phyloP scores from a whole-genome alignment of 805 yeast species.

The Saccharomycodes ludwigii region DNA sequence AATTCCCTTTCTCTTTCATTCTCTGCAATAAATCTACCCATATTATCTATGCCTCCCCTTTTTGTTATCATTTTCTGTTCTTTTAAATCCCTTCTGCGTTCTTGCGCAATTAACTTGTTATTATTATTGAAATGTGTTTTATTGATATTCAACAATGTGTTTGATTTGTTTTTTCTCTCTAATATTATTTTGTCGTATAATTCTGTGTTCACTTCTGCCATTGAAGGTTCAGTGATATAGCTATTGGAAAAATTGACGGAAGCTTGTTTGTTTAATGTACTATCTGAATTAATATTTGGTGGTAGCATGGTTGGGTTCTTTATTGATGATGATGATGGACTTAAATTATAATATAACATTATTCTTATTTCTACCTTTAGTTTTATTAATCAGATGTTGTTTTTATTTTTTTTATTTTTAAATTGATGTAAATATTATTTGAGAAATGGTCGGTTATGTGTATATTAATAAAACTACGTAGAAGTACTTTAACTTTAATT shows the following conservation, averaged over 20 bases:
- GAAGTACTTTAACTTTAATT: no score
- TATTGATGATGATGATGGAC: no score
- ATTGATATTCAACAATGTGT: conserved; percentile 7
- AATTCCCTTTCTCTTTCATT: conserved; percentile 12
- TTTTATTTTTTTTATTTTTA: no score
- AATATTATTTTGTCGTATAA: conserved; percentile 3
- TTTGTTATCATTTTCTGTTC: conserved; percentile 5
- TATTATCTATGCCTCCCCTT: conserved; percentile 17
- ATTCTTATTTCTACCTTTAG: no score
- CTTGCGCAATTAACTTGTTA: conserved; percentile 4
- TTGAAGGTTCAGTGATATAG: conserved; percentile 1
- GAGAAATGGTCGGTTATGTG: no score
- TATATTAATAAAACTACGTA: no score
- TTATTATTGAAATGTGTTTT: conserved; percentile 1
- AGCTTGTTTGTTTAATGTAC: neutral
- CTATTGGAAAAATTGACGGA: neutral
- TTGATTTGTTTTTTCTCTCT: conserved; percentile 5
- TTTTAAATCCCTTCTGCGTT: conserved; percentile 4
- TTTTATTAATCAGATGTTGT: no score
- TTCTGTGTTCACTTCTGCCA: neutral
- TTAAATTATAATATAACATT: no score
- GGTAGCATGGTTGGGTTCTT: no score
- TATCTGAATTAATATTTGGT: no score
- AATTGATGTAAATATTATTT: no score
- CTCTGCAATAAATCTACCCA: conserved; percentile 19